Conservation (phyloP, 2,329 filamentous ascomycete genomes). For the Kalmusia sp. region DNA sequence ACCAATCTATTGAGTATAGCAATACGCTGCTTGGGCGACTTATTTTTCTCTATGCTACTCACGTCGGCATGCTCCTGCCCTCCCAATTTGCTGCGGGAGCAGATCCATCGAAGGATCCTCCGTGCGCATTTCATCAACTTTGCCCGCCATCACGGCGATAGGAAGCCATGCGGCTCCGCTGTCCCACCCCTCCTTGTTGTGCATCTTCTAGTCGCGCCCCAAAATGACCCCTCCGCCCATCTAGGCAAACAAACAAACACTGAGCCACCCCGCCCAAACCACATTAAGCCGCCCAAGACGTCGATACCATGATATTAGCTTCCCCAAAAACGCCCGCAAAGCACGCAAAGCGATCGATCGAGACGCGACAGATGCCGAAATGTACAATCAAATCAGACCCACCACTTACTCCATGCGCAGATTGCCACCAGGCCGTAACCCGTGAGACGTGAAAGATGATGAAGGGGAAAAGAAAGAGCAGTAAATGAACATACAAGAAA, state of each 20-base stretch:
- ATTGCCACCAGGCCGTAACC: slow-evolving; percentile 19
- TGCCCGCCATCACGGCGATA: background rate
- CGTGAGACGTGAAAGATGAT: slow-evolving; percentile 6
- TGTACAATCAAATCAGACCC: slow-evolving; percentile 1
- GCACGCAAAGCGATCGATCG: slow-evolving; percentile 1
- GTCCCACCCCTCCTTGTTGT: background rate
- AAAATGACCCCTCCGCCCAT: background rate
- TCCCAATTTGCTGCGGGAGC: background rate
- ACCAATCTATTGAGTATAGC: slow-evolving; percentile 1
- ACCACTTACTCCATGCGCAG: slow-evolving; percentile 23
- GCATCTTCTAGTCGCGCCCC: background rate
- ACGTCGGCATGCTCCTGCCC: background rate
- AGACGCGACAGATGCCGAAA: background rate
- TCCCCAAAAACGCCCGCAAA: background rate
- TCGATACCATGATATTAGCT: background rate
- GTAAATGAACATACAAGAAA: slow-evolving; percentile 3
- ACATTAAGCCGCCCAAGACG: slow-evolving; percentile 7
- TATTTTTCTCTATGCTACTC: background rate
- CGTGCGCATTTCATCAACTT: background rate
- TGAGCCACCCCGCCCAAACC: background rate
- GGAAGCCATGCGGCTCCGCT: background rate
- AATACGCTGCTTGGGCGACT: background rate
- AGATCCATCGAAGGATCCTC: background rate
- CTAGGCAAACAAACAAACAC: background rate
- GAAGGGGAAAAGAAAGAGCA: slow-evolving; percentile 5